Conservation (phyloP, 2,329 filamentous ascomycete genomes). For the Aspergillus spinulosporus region DNA sequence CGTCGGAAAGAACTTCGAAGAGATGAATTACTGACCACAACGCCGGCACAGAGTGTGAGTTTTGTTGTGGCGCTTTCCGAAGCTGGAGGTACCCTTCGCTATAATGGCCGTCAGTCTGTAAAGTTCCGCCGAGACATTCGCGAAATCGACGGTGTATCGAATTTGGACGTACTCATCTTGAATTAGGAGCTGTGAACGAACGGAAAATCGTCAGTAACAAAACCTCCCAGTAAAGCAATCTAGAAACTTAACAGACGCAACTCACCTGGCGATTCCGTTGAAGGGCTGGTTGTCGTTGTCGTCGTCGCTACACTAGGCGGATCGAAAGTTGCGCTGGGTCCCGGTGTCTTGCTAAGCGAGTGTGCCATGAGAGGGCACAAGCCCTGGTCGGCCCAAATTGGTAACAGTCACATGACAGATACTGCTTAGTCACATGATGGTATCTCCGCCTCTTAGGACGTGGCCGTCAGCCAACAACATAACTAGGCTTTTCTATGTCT, state of each 20-base stretch:
- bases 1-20: constrained; percentile 18
- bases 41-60: constrained; percentile 97
- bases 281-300: constrained; percentile 49
- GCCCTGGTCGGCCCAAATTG: constrained; percentile 24
- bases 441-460: too few species aligned
- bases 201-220: constrained; percentile 27
- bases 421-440: neutral
- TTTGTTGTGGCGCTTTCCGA: constrained; percentile 91
- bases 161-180: constrained; percentile 59
- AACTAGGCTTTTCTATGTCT: too few species aligned
- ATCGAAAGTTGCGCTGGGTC: constrained; percentile 41
- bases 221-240: neutral
- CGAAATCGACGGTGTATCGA: constrained; percentile 25
- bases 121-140: constrained; percentile 25
- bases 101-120: constrained; percentile 49
- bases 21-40: constrained; percentile 72
- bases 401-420: constrained; percentile 18
- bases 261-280: constrained; percentile 48
- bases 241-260: constrained; percentile 16
- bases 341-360: constrained; percentile 44
- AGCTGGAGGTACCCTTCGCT: constrained; percentile 72
- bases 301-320: constrained; percentile 44
- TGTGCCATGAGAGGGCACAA: constrained; percentile 41
- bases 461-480: too few species aligned
- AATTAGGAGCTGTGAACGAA: constrained; percentile 47